These are phyloP conservation scores for Trebouxia gelatinosa DNA, from an alignment of 163 green algal genomes.

Conservation along the genomic window DNA sequence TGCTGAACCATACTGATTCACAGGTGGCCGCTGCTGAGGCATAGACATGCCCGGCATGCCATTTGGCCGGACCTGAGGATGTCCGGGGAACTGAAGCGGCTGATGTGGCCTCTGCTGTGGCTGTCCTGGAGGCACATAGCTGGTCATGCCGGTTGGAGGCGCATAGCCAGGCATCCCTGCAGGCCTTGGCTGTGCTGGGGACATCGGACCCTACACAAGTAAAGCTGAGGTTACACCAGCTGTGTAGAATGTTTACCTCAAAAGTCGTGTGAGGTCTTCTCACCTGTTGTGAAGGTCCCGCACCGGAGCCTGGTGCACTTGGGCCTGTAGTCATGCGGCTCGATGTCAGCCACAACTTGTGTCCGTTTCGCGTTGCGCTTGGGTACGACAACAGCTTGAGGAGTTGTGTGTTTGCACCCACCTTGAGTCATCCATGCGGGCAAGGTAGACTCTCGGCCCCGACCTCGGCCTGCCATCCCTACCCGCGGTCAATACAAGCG, in stretches of 20 bases:
- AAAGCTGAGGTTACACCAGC: too few species aligned
- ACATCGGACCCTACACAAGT: constrained; percentile 2
- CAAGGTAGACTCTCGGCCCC: constrained; percentile 36
- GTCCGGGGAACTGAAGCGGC: constrained; percentile 13
- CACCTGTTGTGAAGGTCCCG: not conserved
- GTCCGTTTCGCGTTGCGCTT: too few species aligned
- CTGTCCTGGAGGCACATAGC: constrained; percentile 19
- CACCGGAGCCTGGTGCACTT: not conserved
- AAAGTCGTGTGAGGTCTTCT: too few species aligned
- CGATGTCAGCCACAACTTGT: too few species aligned
- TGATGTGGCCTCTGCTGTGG: constrained; percentile 10
- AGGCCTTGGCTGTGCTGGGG: constrained; percentile 6
- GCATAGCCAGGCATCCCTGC: constrained; percentile 27
- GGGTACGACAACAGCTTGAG: too few species aligned
- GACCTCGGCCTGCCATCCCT: constrained; percentile 39
- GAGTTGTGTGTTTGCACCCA: too few species aligned
- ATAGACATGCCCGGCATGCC: not conserved
- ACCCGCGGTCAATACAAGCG: too few species aligned
- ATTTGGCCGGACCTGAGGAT: not conserved
- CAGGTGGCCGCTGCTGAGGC: constrained; percentile 11
- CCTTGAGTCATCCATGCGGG: constrained; percentile 46
- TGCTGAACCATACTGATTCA: constrained; percentile 13
- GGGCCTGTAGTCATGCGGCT: too few species aligned
- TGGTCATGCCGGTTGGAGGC: constrained; percentile 28
- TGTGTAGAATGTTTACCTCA: too few species aligned